Evolutionary conservation across 495 filamentous ascomycete genomes (phyloP), one percentile per base, ranked within the genome.

Genomic region (Talaromyces liani): DNA sequence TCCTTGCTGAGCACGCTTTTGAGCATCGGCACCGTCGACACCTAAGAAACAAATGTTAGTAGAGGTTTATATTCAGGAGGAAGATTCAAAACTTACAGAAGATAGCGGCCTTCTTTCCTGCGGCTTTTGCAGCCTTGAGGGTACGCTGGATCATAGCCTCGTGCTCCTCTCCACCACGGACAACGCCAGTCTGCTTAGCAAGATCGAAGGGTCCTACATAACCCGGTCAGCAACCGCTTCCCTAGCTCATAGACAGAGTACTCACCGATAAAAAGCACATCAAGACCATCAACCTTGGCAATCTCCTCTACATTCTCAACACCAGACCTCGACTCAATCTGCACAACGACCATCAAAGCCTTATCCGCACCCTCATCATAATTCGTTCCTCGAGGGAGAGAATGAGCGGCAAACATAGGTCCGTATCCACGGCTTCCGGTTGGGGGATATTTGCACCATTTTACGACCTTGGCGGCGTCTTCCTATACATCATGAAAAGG

Each of bases 31-130:
- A 0, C 86, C 88, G 55, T 77, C 78, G 1, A 84, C 85, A 57
- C 75, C 75, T 78, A 61, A 2, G 33, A 6, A 1, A 4, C 10
- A 0, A 5, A 63, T 58, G 67, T 62, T 3, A 63, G 45, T 7
- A 9, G 22, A n/a, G 33, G 14, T 29, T 29, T 25, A 47, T 16
- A 36, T 9, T 18, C 20, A 54, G 22, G 1, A 47, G 12, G 10
- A 31, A 9, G 3, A 1, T 27, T 2, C n/a, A 16, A 45, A 31
- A 70, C 73, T 34, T 72, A 74, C 88, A 91, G 71, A 89, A 94
- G 60, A 96, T 92, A 31, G 88, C 91, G 45, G 84, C 82, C 73
- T 84, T 88, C 78, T 91, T 94, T 4, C 89, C 89, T 1, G 87
- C 83, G 9, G 73, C 78, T 39, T 80, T 77, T 2, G 88, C 85